Percentiles rank a stretch among this genome's conserved stretches.
phyloP scores from a whole-genome alignment of 108 stramenopile species.

The Skeletonema grethae region DNA sequence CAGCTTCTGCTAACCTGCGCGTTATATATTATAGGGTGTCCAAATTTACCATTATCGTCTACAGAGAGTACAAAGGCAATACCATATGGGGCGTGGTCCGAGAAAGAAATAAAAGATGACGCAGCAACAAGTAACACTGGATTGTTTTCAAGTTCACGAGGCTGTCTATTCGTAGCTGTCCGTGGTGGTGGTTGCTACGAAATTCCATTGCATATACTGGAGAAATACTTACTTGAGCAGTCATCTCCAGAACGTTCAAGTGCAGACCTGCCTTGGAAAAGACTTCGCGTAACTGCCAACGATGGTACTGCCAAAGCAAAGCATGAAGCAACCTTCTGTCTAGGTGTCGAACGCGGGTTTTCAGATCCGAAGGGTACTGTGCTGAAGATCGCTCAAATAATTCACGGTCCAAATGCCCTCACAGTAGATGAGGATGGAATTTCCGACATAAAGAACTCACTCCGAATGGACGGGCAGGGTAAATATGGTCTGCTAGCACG shows the following conservation, averaged over 20 bases:
- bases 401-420: slow-evolving; percentile 54
- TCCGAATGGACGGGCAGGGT: slow-evolving; percentile 78
- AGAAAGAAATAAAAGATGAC: slow-evolving; percentile 33
- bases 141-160: slow-evolving; percentile 46
- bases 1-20: no score
- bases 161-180: slow-evolving; percentile 78
- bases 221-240: slow-evolving; percentile 8
- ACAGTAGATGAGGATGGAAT: slow-evolving; percentile 35
- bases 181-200: slow-evolving; percentile 76
- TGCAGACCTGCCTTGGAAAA: slow-evolving; percentile 16
- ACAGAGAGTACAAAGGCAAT: slow-evolving; percentile 7
- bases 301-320: slow-evolving; percentile 29
- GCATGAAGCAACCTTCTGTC: slow-evolving; percentile 55
- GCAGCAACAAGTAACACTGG: neutral
- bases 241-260: neutral
- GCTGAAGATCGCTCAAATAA: slow-evolving; percentile 47
- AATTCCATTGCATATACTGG: slow-evolving; percentile 37
- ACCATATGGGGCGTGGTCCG: slow-evolving; percentile 42
- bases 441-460: slow-evolving; percentile 47
- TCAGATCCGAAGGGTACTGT: slow-evolving; percentile 57
- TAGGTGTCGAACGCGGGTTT: slow-evolving; percentile 65
- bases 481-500: slow-evolving; percentile 64
- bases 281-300: slow-evolving; percentile 44
- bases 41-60: slow-evolving; percentile 56
- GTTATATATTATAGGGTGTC: slow-evolving; percentile 67